Base-by-base conservation (phyloP, 2,329 filamentous ascomycete genomes). In the Colletotrichum trifolii region DNA sequence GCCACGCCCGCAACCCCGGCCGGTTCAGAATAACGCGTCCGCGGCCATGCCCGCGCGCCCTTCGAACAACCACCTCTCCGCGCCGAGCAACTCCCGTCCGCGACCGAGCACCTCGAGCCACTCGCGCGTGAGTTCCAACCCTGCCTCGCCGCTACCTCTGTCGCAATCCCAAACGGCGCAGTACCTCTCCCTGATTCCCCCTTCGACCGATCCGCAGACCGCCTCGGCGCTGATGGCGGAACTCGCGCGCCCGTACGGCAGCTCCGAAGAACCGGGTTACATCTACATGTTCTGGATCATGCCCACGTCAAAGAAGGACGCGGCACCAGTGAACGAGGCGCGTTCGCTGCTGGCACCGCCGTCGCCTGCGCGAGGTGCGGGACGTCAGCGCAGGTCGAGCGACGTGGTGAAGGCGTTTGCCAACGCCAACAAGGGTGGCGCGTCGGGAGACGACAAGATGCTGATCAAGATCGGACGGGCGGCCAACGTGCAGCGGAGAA, bases 201-300 rank as follows among this genome's bases (percentile, higher is more conserved):
- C 84, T 8, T 79, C 83, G 2, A 81, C 93, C 5, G 85, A 89
- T 2, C 89, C 92, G 1, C 82, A 90, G 70, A 91, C 88, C 0
- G 84, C 91, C 0, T 90, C 93, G 0, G 79, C 83, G 6, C 83
- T 98, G 4, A 85, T 95, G 65, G 82, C 90, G 2, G 94, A 98
- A 76, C 83, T 98, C 9, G 87, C 83, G 78, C 74, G 96, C 86
- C 81, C 93, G 83, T 75, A 73, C 40, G 72, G 75, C 1, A 86
- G 94, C 49, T 94, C 93, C 0, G 81, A 87, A 25, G 92, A 96
- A 70, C 83, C 91, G 11, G 96, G 96, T 42, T 99, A 96, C 79
- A 98, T 99, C 70, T 99, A 99, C 84, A 97, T 99, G 77, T 99
- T 98, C 83, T 97, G 95, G 94, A 85, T 97, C 25, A 97, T 93